A percentile compares a stretch with the other conserved stretches of the same genome.
Evolutionary conservation across 257 asterid genomes (phyloP).

Genomic region (Solanum habrochaites): DNA sequence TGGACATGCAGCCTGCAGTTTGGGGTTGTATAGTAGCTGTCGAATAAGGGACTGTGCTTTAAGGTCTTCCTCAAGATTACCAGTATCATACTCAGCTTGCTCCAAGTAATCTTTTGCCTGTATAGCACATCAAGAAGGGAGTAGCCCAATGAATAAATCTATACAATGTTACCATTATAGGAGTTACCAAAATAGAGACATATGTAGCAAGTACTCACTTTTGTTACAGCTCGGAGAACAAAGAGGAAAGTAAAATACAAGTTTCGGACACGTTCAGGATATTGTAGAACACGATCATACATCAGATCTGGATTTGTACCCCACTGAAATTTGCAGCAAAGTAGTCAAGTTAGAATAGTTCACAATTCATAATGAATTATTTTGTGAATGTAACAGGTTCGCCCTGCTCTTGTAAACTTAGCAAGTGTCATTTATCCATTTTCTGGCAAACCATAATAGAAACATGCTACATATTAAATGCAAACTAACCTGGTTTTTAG

Average conservation of each 20-base stretch:
- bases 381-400: neutral
- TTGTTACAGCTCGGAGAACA: slow-evolving; percentile 91
- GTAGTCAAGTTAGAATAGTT: slow-evolving; percentile 1
- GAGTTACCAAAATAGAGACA: neutral
- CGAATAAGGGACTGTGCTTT: slow-evolving; percentile 72
- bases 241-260: slow-evolving; percentile 88
- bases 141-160: neutral
- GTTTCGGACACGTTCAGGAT: slow-evolving; percentile 85
- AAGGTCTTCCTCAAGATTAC: slow-evolving; percentile 64
- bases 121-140: slow-evolving; percentile 4
- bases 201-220: slow-evolving; percentile 35
- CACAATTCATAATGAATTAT: neutral
- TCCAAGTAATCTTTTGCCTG: slow-evolving; percentile 85
- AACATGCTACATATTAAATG: neutral
- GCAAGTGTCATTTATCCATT: neutral
- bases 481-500: slow-evolving; percentile 46
- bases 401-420: neutral
- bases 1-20: slow-evolving; percentile 78
- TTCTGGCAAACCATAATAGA: neutral
- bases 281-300: slow-evolving; percentile 74
- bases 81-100: slow-evolving; percentile 83
- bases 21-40: slow-evolving; percentile 68
- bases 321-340: slow-evolving; percentile 56
- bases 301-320: slow-evolving; percentile 69
- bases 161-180: neutral